phyloP scores from a whole-genome alignment of 805 yeast species.

The Groenewaldozyma tartarivorans region DNA sequence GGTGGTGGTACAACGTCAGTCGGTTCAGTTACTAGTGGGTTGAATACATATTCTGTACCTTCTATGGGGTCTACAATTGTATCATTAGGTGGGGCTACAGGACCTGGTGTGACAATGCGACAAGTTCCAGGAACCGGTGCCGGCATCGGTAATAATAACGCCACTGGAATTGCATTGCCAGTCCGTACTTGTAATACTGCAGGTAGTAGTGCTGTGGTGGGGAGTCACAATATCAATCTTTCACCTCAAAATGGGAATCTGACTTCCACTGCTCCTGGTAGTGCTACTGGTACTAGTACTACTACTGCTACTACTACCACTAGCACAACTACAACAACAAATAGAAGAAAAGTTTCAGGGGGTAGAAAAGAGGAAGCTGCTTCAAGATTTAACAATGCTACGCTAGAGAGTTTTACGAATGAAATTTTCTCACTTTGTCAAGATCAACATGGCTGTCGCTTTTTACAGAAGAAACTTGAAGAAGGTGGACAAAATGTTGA shows the following conservation, averaged over 20 bases:
- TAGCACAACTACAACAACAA: background rate
- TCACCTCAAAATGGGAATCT: no score
- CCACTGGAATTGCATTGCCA: no score
- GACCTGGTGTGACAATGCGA: no score
- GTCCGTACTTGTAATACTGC: no score
- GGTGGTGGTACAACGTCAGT: background rate
- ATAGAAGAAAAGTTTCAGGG: background rate
- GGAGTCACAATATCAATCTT: background rate
- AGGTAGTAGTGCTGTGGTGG: background rate
- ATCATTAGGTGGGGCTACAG: background rate
- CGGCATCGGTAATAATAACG: no score
- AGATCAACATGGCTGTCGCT: conserved; percentile 96
- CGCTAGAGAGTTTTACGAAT: conserved; percentile 38
- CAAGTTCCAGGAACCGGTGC: no score
- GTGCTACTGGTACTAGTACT: background rate
- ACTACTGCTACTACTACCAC: conserved; percentile 2
- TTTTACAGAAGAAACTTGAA: conserved; percentile 80
- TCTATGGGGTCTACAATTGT: background rate
- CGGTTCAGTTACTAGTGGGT: no score
- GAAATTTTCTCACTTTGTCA: conserved; percentile 77
- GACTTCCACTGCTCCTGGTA: background rate
- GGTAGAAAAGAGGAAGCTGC: conserved; percentile 2
- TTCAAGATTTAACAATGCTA: conserved; percentile 27
- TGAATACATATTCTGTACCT: background rate
- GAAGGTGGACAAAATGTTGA: conserved; percentile 26